Conservation (phyloP, 140 eudicot genomes). For the Flaveria floridana region DNA sequence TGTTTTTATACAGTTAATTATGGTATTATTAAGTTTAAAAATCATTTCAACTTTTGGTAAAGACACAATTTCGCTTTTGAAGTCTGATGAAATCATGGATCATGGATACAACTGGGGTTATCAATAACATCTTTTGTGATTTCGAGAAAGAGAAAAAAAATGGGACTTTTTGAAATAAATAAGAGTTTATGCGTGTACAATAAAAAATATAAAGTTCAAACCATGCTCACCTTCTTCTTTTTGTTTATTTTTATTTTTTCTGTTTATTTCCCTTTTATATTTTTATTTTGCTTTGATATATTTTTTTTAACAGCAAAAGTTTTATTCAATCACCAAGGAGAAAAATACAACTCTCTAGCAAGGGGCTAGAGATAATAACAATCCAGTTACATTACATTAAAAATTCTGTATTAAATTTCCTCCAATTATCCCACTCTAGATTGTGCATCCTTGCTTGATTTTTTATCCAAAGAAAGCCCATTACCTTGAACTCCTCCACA, state of each 20-base stretch:
- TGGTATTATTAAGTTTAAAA: conserved; percentile 7
- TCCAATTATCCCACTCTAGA: too few relatives aligned
- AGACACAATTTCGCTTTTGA: conserved; percentile 25
- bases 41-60: conserved; percentile 17
- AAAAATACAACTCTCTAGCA: too few relatives aligned
- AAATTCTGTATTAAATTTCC: too few relatives aligned
- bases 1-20: neutral
- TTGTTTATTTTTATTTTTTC: neutral
- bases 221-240: neutral
- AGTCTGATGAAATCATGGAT: conserved; percentile 24
- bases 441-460: too few relatives aligned
- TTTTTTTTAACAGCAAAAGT: too few relatives aligned
- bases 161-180: conserved; percentile 30
- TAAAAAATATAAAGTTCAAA: conserved; percentile 18
- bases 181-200: conserved; percentile 25
- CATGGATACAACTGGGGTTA: conserved; percentile 24
- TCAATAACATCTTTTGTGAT: conserved; percentile 15
- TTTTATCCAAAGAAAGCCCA: too few relatives aligned
- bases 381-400: too few relatives aligned
- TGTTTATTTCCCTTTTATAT: too few relatives aligned
- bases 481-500: too few relatives aligned
- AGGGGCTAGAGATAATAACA: too few relatives aligned
- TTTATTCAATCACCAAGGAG: too few relatives aligned
- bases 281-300: too few relatives aligned
- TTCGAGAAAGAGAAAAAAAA: conserved; percentile 21